Conservation (phyloP, 495 filamentous ascomycete species). For the Penicillium diatomitis region DNA sequence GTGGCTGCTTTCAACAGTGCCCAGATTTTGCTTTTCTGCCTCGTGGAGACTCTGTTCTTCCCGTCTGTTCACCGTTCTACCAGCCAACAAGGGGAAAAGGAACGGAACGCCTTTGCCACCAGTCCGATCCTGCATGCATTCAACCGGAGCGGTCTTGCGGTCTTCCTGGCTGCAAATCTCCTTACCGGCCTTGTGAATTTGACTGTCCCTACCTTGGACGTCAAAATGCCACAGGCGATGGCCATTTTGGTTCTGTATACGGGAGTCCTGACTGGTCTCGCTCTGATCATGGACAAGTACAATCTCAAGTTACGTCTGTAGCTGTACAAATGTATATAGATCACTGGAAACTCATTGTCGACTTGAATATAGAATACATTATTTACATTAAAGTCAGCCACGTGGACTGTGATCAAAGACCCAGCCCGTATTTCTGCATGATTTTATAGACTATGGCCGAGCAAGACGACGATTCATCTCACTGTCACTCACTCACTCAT, state of each 20-base stretch:
- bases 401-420: too few species aligned
- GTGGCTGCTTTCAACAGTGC: constrained; percentile 76
- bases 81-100: constrained; percentile 34
- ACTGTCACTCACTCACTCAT: too few species aligned
- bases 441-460: too few species aligned
- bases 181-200: constrained; percentile 85
- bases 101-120: constrained; percentile 59
- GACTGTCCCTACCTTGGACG: constrained; percentile 68
- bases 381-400: too few species aligned
- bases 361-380: too few species aligned
- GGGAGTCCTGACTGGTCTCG: constrained; percentile 52
- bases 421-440: too few species aligned
- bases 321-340: constrained; percentile 2
- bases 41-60: constrained; percentile 69
- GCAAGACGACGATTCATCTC: too few species aligned
- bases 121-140: constrained; percentile 71
- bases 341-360: too few species aligned
- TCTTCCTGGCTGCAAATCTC: constrained; percentile 86
- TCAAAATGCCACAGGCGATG: constrained; percentile 54
- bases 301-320: constrained; percentile 65
- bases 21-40: constrained; percentile 68
- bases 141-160: constrained; percentile 77
- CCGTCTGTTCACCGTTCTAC: constrained; percentile 53
- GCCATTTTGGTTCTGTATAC: constrained; percentile 66
- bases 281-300: constrained; percentile 59